Percentiles rank a stretch among this genome's conserved stretches.
phyloP scores from a whole-genome alignment of 805 yeast species.

The Metschnikowia peoriensis region DNA sequence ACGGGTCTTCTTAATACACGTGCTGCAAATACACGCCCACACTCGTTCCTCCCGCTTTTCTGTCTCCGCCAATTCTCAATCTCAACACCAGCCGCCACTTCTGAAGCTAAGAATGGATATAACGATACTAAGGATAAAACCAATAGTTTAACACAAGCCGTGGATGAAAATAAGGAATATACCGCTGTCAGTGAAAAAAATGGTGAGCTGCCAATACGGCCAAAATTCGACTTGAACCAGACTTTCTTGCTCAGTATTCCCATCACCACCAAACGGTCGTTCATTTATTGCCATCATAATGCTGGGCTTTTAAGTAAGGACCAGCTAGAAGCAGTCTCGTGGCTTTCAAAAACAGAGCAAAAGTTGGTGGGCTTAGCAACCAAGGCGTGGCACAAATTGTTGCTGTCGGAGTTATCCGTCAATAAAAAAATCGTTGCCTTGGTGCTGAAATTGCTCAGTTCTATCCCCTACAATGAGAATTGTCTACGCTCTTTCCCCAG shows the following conservation, averaged over 20 bases:
- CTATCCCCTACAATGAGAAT: constrained; percentile 78
- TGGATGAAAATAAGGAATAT: constrained; percentile 2
- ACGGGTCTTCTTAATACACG: not conserved
- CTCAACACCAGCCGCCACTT: not conserved
- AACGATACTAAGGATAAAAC: not conserved
- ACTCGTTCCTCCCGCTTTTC: not conserved
- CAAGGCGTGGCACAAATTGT: constrained; percentile 62
- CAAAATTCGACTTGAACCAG: constrained; percentile 30
- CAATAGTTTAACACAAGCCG: not conserved
- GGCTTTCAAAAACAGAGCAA: constrained; percentile 42
- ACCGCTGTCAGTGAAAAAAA: not conserved
- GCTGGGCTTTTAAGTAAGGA: constrained; percentile 25
- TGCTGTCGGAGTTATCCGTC: constrained; percentile 50
- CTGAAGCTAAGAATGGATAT: not conserved
- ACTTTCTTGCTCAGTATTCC: constrained; percentile 73
- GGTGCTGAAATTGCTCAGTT: constrained; percentile 52
- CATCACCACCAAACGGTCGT: constrained; percentile 58
- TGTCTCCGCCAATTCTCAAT: not conserved
- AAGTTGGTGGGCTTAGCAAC: constrained; percentile 50
- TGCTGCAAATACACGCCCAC: not conserved
- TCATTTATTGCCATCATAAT: constrained; percentile 65
- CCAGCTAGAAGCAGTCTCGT: constrained; percentile 29
- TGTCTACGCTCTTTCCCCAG: constrained; percentile 77
- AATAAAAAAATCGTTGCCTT: constrained; percentile 58
- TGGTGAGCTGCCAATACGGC: not conserved